A percentile compares a stretch with the other conserved stretches of the same genome.
These are phyloP conservation scores for Stevia rebaudiana DNA, from an alignment of 140 eudicot genomes.

Conservation along the genomic window DNA sequence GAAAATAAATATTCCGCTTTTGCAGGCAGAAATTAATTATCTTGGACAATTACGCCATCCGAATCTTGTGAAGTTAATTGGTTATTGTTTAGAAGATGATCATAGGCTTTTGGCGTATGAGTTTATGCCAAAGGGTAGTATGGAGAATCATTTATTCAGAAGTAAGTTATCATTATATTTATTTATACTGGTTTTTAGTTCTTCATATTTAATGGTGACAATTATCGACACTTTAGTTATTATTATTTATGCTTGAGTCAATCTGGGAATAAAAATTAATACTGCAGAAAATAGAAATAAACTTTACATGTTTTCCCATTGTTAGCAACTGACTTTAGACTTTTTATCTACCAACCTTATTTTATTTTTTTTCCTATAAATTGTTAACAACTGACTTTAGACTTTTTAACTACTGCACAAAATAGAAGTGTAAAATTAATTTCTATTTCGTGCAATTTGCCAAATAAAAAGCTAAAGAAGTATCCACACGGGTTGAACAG, in stretches of 20 bases:
- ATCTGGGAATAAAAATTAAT: not conserved
- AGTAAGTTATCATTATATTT: slow-evolving; percentile 50
- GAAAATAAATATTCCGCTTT: slow-evolving; percentile 13
- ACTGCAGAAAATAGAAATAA: too few relatives aligned
- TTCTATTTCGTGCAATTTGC: not conserved
- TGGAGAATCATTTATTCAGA: slow-evolving; percentile 92
- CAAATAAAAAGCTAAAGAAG: not conserved
- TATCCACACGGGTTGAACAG: not conserved
- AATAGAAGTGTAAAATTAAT: not conserved
- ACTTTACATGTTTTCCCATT: too few relatives aligned
- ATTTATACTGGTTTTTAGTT: not conserved
- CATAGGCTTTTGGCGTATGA: slow-evolving; percentile 88
- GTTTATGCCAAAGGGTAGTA: slow-evolving; percentile 93
- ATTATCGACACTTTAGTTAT: not conserved
- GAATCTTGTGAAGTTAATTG: slow-evolving; percentile 79
- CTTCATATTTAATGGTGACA: not conserved
- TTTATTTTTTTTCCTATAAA: too few relatives aligned
- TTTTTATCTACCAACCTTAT: too few relatives aligned
- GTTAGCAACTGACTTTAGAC: too few relatives aligned
- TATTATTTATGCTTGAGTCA: not conserved
- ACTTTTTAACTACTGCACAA: too few relatives aligned
- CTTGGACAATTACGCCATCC: slow-evolving; percentile 84
- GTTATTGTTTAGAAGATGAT: slow-evolving; percentile 88
- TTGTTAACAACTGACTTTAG: too few relatives aligned
- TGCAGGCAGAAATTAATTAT: slow-evolving; percentile 87